Percentiles rank a stretch among this genome's conserved stretches.
Evolutionary conservation across 345 rosid genomes (phyloP).

Genomic region (Eucalyptus erythrocorys): DNA sequence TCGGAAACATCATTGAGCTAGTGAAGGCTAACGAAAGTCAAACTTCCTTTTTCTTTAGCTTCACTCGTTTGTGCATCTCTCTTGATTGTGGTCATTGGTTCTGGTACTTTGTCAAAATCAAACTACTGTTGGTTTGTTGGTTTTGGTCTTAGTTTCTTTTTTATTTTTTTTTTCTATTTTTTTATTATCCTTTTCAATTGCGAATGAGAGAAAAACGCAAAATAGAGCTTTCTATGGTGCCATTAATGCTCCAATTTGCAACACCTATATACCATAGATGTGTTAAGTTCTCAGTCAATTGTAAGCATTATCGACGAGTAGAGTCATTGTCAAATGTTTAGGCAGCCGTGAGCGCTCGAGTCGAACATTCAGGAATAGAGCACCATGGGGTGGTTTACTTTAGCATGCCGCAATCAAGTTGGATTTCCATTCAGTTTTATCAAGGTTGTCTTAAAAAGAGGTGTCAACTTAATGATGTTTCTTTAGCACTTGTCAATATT

Average conservation of each 20-base stretch:
- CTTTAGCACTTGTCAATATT: neutral
- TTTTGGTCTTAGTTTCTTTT: too few species aligned
- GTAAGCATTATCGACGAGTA: fast-evolving
- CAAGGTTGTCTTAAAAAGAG: neutral
- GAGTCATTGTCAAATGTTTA: neutral
- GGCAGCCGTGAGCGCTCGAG: fast-evolving
- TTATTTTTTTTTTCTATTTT: neutral
- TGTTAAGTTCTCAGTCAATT: neutral
- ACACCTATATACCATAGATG: neutral
- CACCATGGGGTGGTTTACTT: neutral
- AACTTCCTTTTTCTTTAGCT: too few species aligned
- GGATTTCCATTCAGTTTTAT: neutral
- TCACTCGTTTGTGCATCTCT: too few species aligned
- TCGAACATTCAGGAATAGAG: neutral
- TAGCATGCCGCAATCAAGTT: neutral
- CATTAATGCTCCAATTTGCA: neutral
- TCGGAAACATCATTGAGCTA: too few species aligned
- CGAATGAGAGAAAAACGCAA: neutral
- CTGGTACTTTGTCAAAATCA: too few species aligned
- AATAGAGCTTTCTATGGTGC: neutral
- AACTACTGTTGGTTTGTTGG: too few species aligned
- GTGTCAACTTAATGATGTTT: neutral
- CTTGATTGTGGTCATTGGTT: too few species aligned
- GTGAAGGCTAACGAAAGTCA: fast-evolving
- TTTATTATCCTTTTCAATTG: neutral